phyloP scores from a whole-genome alignment of 2,329 filamentous ascomycete species.

The Fusarium austroafricanum region DNA sequence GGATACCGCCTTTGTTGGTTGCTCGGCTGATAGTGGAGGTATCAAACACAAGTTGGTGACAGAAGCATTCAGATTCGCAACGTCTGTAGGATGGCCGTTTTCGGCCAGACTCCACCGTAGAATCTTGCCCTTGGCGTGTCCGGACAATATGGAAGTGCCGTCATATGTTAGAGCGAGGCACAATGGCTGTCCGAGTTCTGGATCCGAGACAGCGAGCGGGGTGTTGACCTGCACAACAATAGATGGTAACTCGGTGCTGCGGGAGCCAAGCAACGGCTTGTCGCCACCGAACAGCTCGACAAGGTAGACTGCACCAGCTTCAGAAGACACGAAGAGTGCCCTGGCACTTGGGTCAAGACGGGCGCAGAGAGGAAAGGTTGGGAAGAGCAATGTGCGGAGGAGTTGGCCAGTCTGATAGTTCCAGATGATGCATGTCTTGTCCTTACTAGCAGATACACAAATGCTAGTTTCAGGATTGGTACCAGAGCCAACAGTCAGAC shows the following conservation, averaged over 20 bases:
- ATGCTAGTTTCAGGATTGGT: conserved; percentile 78
- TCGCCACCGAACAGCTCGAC: conserved; percentile 75
- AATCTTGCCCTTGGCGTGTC: conserved; percentile 83
- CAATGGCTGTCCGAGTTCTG: conserved; percentile 72
- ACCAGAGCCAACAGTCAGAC: conserved; percentile 72
- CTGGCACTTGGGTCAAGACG: conserved; percentile 85
- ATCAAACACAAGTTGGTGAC: conserved; percentile 86
- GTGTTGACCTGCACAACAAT: conserved; percentile 67
- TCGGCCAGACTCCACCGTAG: conserved; percentile 83
- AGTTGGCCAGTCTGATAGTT: conserved; percentile 84
- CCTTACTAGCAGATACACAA: conserved; percentile 83
- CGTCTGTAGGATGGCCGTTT: conserved; percentile 72
- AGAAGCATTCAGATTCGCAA: conserved; percentile 80
- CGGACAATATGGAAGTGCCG: conserved; percentile 81
- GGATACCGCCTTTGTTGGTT: conserved; percentile 63
- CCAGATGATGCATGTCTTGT: conserved; percentile 93
- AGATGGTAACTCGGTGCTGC: conserved; percentile 63
- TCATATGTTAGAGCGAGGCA: conserved; percentile 84
- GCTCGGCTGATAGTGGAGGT: conserved; percentile 62
- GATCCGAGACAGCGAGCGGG: conserved; percentile 67
- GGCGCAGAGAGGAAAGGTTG: conserved; percentile 76
- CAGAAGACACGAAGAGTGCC: conserved; percentile 82
- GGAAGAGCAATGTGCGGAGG: conserved; percentile 84
- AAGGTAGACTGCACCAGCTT: conserved; percentile 82
- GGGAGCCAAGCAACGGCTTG: conserved; percentile 65